phyloP scores from a whole-genome alignment of 2,329 filamentous ascomycete species.

The Cercospora sp. region DNA sequence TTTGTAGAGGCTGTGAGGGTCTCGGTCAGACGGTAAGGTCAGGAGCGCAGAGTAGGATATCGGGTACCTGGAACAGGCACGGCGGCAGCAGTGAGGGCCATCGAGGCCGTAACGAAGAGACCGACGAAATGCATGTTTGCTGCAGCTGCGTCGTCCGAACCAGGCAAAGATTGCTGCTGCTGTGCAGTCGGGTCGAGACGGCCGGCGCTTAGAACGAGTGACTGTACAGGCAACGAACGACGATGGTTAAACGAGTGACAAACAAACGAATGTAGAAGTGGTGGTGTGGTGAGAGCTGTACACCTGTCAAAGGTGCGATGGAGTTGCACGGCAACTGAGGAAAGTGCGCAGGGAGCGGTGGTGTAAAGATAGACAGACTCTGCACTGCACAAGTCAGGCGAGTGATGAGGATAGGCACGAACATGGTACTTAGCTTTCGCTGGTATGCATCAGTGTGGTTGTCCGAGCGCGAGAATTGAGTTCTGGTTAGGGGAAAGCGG shows the following conservation, averaged over 20 bases:
- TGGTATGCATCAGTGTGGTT: slow-evolving; percentile 9
- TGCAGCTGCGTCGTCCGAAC: slow-evolving; percentile 8
- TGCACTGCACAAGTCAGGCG: slow-evolving; percentile 4
- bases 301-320: slow-evolving; percentile 26
- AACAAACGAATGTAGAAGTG: slow-evolving; percentile 11
- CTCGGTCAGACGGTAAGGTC: not conserved
- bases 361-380: slow-evolving; percentile 8
- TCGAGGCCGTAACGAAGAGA: slow-evolving; percentile 22
- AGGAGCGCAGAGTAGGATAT: not conserved
- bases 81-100: slow-evolving; percentile 16
- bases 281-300: not conserved
- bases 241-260: slow-evolving; percentile 18
- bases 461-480: slow-evolving; percentile 22
- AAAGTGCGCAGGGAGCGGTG: slow-evolving; percentile 8
- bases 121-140: slow-evolving; percentile 24
- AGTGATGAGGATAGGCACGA: slow-evolving; percentile 17
- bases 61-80: slow-evolving; percentile 15
- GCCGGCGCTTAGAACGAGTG: slow-evolving; percentile 9
- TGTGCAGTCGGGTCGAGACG: slow-evolving; percentile 3
- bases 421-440: slow-evolving; percentile 14
- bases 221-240: slow-evolving; percentile 14
- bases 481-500: slow-evolving; percentile 15
- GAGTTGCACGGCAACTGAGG: slow-evolving; percentile 13
- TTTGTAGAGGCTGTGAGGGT: not conserved
- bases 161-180: not conserved